phyloP scores from a whole-genome alignment of 352 stramenopile species.

The Plasmopara viticola region DNA sequence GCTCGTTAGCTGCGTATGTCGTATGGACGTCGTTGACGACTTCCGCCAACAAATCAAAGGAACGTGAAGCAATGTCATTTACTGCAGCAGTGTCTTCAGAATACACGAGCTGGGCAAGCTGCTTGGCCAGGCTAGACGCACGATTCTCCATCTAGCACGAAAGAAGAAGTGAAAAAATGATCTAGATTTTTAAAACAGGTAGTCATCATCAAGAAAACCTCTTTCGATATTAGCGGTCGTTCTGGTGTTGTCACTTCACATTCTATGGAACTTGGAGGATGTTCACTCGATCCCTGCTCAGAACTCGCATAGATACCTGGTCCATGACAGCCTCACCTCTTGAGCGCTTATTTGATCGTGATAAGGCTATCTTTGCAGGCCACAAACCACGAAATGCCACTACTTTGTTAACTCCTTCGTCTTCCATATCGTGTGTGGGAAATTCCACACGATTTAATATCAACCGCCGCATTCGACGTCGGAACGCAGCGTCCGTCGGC shows the following conservation, averaged over 20 bases:
- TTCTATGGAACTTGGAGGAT: neutral
- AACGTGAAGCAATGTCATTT: slow-evolving; percentile 19
- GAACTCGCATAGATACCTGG: neutral
- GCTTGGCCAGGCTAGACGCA: slow-evolving; percentile 33
- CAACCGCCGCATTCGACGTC: slow-evolving; percentile 24
- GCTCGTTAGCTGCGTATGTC: slow-evolving; percentile 49
- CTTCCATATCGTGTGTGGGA: slow-evolving; percentile 7
- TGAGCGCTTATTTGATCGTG: slow-evolving; percentile 11
- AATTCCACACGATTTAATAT: slow-evolving; percentile 24
- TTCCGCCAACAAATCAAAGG: slow-evolving; percentile 42
- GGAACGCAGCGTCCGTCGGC: slow-evolving; percentile 18
- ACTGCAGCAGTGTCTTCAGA: slow-evolving; percentile 25
- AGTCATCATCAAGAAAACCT: slow-evolving; percentile 13
- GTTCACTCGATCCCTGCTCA: slow-evolving; percentile 7
- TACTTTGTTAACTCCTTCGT: slow-evolving; percentile 2
- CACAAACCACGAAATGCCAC: neutral
- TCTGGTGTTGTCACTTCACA: slow-evolving; percentile 4
- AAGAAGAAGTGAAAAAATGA: slow-evolving; percentile 2
- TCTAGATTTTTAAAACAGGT: neutral
- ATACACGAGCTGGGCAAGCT: slow-evolving; percentile 34
- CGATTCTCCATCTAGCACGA: slow-evolving; percentile 38
- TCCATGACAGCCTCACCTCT: slow-evolving; percentile 7
- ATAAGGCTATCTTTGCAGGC: neutral
- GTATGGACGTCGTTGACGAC: slow-evolving; percentile 57
- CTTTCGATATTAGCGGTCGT: slow-evolving; percentile 22